Evolutionary conservation across 2,329 filamentous ascomycete species (phyloP).

Genomic region (Penicillium freii): DNA sequence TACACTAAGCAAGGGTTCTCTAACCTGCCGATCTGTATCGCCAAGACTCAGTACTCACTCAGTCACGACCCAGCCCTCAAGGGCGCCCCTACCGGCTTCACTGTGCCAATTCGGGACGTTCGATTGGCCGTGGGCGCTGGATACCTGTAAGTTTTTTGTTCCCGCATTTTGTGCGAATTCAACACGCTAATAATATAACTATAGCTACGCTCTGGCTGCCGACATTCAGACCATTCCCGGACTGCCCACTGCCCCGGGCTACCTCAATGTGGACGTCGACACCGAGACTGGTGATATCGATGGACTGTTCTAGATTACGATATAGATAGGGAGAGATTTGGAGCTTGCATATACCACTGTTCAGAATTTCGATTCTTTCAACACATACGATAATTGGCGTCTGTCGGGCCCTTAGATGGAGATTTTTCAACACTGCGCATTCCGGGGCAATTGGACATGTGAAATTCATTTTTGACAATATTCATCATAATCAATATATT

Average conservation of each 20-base stretch:
- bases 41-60: conserved; percentile 97
- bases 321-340: conserved; percentile 2
- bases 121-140: conserved; percentile 91
- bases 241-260: conserved; percentile 89
- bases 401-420: conserved; percentile 16
- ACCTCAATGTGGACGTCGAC: conserved; percentile 86
- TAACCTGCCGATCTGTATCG: conserved; percentile 91
- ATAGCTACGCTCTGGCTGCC: conserved; percentile 83
- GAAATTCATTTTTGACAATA: conserved; percentile 2
- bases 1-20: conserved; percentile 91
- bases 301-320: conserved; percentile 71
- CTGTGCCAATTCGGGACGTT: conserved; percentile 90
- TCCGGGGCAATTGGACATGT: conserved; percentile 1
- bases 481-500: not conserved
- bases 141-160: conserved; percentile 65
- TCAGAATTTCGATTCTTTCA: conserved; percentile 22
- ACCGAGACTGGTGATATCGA: conserved; percentile 80
- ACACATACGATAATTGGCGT: conserved; percentile 26
- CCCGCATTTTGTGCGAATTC: conserved; percentile 36
- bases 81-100: conserved; percentile 92
- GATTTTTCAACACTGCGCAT: conserved; percentile 16
- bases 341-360: conserved; percentile 21
- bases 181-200: conserved; percentile 14
- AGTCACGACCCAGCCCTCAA: conserved; percentile 91
- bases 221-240: conserved; percentile 99